Percentiles rank a stretch among this genome's conserved stretches.
Evolutionary conservation across 2,329 filamentous ascomycete species (phyloP).

Genomic region (Bertia moriformis): DNA sequence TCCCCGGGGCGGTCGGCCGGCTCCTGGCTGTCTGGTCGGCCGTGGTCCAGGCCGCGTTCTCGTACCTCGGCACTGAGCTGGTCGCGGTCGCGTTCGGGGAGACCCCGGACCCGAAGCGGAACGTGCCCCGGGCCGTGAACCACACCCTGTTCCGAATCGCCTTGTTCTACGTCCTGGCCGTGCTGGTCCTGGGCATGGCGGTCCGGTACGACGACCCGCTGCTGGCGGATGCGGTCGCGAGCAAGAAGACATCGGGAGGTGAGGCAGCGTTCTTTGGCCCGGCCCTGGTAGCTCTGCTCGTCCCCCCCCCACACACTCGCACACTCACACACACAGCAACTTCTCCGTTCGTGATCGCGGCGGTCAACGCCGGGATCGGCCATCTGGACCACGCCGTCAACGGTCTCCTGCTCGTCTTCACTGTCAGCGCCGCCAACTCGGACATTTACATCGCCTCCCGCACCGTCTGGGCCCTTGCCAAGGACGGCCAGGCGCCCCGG

Average conservation of each 20-base stretch:
- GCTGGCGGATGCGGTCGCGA: constrained; percentile 22
- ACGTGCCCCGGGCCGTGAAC: constrained; percentile 52
- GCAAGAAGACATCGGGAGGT: background rate
- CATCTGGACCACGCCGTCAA: constrained; percentile 42
- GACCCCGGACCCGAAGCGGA: constrained; percentile 52
- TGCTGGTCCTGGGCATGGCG: constrained; percentile 52
- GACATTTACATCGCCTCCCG: constrained; percentile 35
- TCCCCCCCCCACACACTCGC: constrained; percentile 2
- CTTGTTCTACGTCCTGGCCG: constrained; percentile 53
- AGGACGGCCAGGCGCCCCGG: constrained; percentile 22
- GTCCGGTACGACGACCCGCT: constrained; percentile 40
- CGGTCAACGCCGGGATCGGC: constrained; percentile 32
- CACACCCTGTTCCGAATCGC: constrained; percentile 57
- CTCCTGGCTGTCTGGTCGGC: constrained; percentile 24
- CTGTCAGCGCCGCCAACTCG: constrained; percentile 44
- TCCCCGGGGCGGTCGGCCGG: constrained; percentile 14
- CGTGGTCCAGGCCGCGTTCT: constrained; percentile 21
- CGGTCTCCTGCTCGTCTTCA: constrained; percentile 41
- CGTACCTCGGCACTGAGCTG: constrained; percentile 24
- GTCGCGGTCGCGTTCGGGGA: constrained; percentile 46
- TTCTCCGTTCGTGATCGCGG: constrained; percentile 34
- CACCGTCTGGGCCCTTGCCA: constrained; percentile 21
- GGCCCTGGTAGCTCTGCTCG: background rate
- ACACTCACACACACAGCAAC: constrained; percentile 22
- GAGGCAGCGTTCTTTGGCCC: no score